phyloP scores from a whole-genome alignment of 148 eudicot species.

The Heliamphora exappendiculata region DNA sequence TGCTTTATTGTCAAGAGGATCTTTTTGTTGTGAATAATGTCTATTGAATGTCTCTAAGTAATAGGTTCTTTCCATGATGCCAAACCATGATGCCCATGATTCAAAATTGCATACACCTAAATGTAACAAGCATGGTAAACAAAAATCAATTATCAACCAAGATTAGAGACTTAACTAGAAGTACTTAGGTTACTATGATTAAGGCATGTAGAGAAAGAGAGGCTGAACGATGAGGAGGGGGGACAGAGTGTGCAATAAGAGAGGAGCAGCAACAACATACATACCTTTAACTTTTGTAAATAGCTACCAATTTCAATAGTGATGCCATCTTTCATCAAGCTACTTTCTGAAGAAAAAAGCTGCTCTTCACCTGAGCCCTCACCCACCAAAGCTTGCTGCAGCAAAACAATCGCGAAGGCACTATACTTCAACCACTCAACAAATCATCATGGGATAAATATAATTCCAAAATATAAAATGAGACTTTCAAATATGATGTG shows the following conservation, averaged over 20 bases:
- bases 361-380: slow-evolving; percentile 89
- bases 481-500: background rate
- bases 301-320: slow-evolving; percentile 57
- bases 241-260: no score
- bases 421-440: slow-evolving; percentile 8
- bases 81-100: no score
- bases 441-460: background rate
- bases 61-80: no score
- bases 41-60: no score
- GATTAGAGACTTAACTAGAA: background rate
- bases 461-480: background rate
- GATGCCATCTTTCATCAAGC: slow-evolving; percentile 32
- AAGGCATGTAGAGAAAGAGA: background rate
- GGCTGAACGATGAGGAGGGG: background rate
- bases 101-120: no score
- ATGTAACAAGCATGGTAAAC: background rate
- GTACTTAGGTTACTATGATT: background rate
- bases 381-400: slow-evolving; percentile 93
- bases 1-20: no score
- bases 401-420: slow-evolving; percentile 13
- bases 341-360: slow-evolving; percentile 73
- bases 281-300: slow-evolving; percentile 66
- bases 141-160: background rate
- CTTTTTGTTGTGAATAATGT: no score
- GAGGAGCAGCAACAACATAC: slow-evolving; percentile 3